These are phyloP conservation scores for Syzygium aqueum DNA, from an alignment of 345 rosid genomes.

Conservation along the genomic window DNA sequence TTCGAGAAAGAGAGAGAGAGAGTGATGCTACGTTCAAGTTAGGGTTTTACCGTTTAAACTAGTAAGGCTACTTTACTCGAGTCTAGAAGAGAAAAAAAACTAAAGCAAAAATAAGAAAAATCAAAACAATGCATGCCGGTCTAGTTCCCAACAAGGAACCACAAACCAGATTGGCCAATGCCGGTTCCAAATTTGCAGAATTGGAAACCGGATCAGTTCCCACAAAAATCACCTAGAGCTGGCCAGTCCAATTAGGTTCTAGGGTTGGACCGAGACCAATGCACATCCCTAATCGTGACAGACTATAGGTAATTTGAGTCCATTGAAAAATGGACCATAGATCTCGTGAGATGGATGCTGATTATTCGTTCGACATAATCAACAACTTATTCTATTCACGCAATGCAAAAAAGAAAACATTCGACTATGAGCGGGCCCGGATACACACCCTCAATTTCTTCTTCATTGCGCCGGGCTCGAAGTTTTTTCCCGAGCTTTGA, in stretches of 20 bases:
- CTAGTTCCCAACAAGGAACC: rapidly evolving
- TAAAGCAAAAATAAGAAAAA: no score
- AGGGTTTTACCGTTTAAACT: neutral
- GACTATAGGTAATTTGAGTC: neutral
- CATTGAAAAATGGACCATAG: neutral
- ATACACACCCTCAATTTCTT: neutral
- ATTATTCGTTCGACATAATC: neutral
- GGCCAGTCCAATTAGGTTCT: no score
- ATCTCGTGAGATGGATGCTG: neutral
- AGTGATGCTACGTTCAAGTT: no score
- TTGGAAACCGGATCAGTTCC: neutral
- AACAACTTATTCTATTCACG: neutral
- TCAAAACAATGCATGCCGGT: neutral
- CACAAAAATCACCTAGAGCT: rapidly evolving
- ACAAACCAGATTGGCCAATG: neutral
- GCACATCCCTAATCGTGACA: neutral
- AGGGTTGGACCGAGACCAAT: neutral
- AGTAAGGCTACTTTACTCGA: neutral
- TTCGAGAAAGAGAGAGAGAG: no score
- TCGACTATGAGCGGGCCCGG: neutral
- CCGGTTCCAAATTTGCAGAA: neutral
- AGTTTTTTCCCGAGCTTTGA: neutral
- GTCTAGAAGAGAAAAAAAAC: neutral
- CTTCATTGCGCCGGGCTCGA: neutral
- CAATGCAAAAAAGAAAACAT: neutral